Evolutionary conservation across 306 rosid genomes (phyloP), one percentile per base, ranked within the genome.

Genomic region (Prunus padus): DNA sequence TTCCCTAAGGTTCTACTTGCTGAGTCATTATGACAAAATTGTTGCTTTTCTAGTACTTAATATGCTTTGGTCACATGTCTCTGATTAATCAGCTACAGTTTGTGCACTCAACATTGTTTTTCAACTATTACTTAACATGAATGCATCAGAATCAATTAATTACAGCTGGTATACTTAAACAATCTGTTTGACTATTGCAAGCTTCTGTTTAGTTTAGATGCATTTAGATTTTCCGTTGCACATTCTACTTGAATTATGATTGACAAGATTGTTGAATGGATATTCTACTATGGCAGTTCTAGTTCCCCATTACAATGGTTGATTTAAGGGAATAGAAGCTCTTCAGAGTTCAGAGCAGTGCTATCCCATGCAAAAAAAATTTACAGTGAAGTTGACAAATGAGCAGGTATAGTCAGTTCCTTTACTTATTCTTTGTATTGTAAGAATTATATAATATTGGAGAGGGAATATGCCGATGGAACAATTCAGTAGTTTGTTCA

Each of bases 351-450:
- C 82, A 71, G 97, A 92, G 78, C 97, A 88, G 73, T 95, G 99
- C 85, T 95, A 89, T 86, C 91, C 88, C 33, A 88, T 95, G 99
- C 89, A 82, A 87, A 84, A 83, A 84, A 83, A 85, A n/a, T 83
- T 92, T 81, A 84, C 88, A 4, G 62, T 92, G 75, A 86, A 80
- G 70, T 79, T 95, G 84, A 89, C 97, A 44, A 90, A 90, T 26
- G 98, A 92, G 59, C 90, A 90, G 97, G 99, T 94, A 14, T 80
- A 71, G 44, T 62, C 64, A 70, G 59, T 22, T 69, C 45, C 22
- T 51, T 69, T 13, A 45, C 62, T 65, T 60, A n/a, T 52, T 67
- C 25, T 82, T 67, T 55, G 44, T 73, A 56, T 37, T 9, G 7
- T 37, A 18, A 49, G 56, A n/a, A 55, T 7, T 64, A 11, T 64